Base-by-base conservation (phyloP, 306 rosid genomes). In the Medicago lupulina region DNA sequence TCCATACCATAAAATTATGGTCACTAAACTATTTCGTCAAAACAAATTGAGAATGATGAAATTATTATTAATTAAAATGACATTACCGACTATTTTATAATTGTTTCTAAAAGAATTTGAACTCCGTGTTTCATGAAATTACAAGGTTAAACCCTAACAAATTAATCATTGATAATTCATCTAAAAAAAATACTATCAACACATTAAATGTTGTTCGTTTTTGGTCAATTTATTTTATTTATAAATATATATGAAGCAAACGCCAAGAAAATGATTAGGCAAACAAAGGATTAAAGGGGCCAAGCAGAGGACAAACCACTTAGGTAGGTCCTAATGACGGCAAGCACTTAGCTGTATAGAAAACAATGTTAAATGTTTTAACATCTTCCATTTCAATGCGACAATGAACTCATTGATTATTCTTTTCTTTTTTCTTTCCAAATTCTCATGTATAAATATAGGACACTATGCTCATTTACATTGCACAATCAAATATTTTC, bases 311-410 rank as follows among this genome's bases (percentile, higher is more conserved):
- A 76, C 16, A 49, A 74, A 83, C 44, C 70, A 73, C 61, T 80
- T 40, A 65, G 67, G 94, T 87, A 90, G 96, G 98, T 71, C 92
- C 93, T 71, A 54, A 74, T 50, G 80, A 82, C 63, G 76, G 91
- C 82, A 83, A 58, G 81, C 80, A 70, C 82, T 91, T 84, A 91
- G 98, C 98, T 93, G 98, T 78, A 87, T 75, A 19, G 93, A 88
- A 87, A 89, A 92, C 87, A 81, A 77, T 67, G 84, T 46, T 68
- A 9, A 19, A 18, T 63, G 51, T 71, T 71, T 75, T 80, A 81
- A 53, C 60, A 67, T 74, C 80, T 84, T 81, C 78, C 78, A 63
- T 69, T 75, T 73, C 59, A 77, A 58, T 82, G 75, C 64, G 31
- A 54, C 80, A 68, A 14, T 77, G 7, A 70, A n/a, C 11, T 40